phyloP scores from a whole-genome alignment of 768 basidiomycete genomes.

The Lactarius hengduanensis region DNA sequence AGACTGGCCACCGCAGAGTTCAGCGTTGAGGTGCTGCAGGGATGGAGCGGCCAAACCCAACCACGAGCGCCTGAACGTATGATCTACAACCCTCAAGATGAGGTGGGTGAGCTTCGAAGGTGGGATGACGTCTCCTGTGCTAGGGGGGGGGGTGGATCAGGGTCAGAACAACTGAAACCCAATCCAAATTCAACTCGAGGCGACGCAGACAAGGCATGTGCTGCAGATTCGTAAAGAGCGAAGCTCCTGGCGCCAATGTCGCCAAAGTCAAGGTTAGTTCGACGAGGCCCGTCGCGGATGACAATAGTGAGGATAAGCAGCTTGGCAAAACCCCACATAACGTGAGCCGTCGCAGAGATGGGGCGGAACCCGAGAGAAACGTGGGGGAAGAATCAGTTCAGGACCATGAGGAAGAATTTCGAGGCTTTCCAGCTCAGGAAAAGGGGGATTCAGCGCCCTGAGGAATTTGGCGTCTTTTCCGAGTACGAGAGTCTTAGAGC shows the following conservation, averaged over 20 bases:
- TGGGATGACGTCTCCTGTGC: not conserved
- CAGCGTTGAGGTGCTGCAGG: not conserved
- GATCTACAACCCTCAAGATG: not conserved
- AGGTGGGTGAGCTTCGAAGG: not conserved
- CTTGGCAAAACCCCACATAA: not conserved
- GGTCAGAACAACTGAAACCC: too few relatives aligned
- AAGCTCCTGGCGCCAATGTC: not conserved
- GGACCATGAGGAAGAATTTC: not conserved
- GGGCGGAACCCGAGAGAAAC: not conserved
- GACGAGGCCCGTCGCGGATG: not conserved
- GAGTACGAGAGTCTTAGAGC: too few relatives aligned
- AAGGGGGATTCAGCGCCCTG: not conserved
- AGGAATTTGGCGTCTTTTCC: not conserved
- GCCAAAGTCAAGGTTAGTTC: not conserved
- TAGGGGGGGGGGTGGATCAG: too few relatives aligned
- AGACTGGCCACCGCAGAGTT: not conserved
- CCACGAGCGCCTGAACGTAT: not conserved
- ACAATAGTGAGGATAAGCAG: not conserved
- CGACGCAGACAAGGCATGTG: not conserved
- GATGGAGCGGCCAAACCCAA: slow-evolving; percentile 7
- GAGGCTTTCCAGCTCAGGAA: slow-evolving; percentile 11
- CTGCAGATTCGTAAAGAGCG: not conserved
- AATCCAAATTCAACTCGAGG: not conserved
- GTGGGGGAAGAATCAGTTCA: not conserved
- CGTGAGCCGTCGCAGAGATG: not conserved